These are phyloP conservation scores for Chaetoceros muelleri DNA, from an alignment of 108 stramenopile species.

Conservation along the genomic window DNA sequence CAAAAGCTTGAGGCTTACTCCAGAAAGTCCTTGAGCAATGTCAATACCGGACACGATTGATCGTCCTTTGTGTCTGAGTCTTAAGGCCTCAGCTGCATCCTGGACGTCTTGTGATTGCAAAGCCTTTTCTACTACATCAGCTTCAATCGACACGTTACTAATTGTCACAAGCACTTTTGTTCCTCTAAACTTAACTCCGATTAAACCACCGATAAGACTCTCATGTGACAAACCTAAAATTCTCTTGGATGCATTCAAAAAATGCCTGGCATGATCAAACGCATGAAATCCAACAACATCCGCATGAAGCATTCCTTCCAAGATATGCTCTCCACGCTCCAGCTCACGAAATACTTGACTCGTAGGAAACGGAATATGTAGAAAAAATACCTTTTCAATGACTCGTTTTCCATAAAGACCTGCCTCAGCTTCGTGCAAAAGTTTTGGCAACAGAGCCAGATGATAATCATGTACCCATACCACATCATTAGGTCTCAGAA, in stretches of 20 bases:
- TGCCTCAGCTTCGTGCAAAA: constrained; percentile 47
- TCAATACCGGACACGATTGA: constrained; percentile 87
- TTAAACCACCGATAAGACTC: constrained; percentile 83
- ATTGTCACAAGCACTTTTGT: constrained; percentile 93
- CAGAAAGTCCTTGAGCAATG: constrained; percentile 86
- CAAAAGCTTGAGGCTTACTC: constrained; percentile 87
- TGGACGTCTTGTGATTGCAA: constrained; percentile 13
- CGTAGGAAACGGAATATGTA: constrained; percentile 99
- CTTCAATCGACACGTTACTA: constrained; percentile 96
- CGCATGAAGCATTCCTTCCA: constrained; percentile 95
- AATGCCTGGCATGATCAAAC: constrained; percentile 99
- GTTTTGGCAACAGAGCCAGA: constrained; percentile 85
- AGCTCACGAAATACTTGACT: constrained; percentile 96
- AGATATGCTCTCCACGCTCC: constrained; percentile 83
- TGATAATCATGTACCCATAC: constrained; percentile 99
- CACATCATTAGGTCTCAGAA: constrained; percentile 52
- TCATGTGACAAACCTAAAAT: constrained; percentile 94
- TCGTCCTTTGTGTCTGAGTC: constrained; percentile 58
- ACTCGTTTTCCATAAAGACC: constrained; percentile 9
- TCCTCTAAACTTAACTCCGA: constrained; percentile 86
- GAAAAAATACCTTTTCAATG: constrained; percentile 90
- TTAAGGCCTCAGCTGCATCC: constrained; percentile 2
- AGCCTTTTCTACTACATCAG: constrained; percentile 59
- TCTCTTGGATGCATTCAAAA: constrained; percentile 97
- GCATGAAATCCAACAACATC: constrained; percentile 99